Base-by-base conservation (phyloP, 225 moss, liverwort and hornwort species). In the Takakia lepidozioides region DNA sequence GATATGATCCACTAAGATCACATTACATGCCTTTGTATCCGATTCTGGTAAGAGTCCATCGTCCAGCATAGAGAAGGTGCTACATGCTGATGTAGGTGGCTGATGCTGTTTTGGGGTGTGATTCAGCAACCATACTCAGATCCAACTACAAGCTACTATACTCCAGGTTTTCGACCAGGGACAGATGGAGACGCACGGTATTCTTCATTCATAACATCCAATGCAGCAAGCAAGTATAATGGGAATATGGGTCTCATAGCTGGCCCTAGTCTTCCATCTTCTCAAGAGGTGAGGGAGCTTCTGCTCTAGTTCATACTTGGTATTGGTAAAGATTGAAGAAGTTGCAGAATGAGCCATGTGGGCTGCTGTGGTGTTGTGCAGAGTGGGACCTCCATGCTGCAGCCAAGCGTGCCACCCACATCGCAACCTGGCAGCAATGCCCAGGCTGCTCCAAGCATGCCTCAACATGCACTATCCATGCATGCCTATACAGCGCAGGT, bases 271-370 rank as follows among this genome's bases (percentile, higher is more conserved):
- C 61, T 83, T 49, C 74, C 80, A 27, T 61, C 80, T 9, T 87
- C 95, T 39, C 95, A 87, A 45, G 95, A 98, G 91, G 95, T 98
- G 28, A 49, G 27, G 5, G n/a, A n/a, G n/a, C n/a, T n/a, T n/a
- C n/a, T n/a, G n/a, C n/a, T n/a, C n/a, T n/a, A n/a, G n/a, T n/a
- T n/a, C n/a, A n/a, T n/a, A n/a, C n/a, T n/a, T n/a, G n/a, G n/a
- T n/a, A n/a, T n/a, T n/a, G n/a, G n/a, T n/a, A n/a, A n/a, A n/a
- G n/a, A n/a, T n/a, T n/a, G n/a, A n/a, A n/a, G n/a, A n/a, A n/a
- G n/a, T n/a, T n/a, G n/a, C n/a, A n/a, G n/a, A n/a, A n/a, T n/a
- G n/a, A n/a, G n/a, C n/a, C n/a, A n/a, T n/a, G n/a, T n/a, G n/a
- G n/a, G n/a, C n/a, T n/a, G n/a, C n/a, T 27, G 16, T 27, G 20